Base-by-base conservation (phyloP, 108 stramenopile genomes). In the Pinguiococcus pyrenoidosus region DNA sequence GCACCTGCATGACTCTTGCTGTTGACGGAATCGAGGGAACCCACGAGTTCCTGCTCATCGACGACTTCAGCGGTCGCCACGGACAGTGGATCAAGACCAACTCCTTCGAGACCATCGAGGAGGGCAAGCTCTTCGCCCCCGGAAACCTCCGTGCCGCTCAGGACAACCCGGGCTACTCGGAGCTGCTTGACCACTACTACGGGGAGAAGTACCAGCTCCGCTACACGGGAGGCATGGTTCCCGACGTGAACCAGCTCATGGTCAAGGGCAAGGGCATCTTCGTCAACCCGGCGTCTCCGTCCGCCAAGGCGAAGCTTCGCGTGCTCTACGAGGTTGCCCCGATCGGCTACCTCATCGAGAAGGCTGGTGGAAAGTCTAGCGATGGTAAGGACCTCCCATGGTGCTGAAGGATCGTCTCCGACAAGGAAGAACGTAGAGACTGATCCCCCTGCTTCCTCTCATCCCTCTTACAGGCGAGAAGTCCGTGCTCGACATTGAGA, bases 61-160 rank as follows among this genome's bases (percentile, higher is more conserved):
- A 66, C 29, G 65, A 66, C 62, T 66, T 66, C 63, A 57, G 57
- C 22, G 65, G 52, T 24, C 56, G 58, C 23, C 65, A 66, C 29
- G 65, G 65, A 0, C 62, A 66, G 40, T 66, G 65, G 65, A 49
- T 66, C 16, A 66, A 66, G 48, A 66, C 65, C 14, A 66, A 66
- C 51, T 44, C 32, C 37, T 66, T 66, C 37, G 26, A 25, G 26
- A 64, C 54, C 17, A 66, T 66, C 27, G 62, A 68, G 30, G 76
- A 76, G 32, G 69, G 76, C 63, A 81, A 83, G 53, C 76, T 82
- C 27, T 83, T 82, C 65, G 66, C 69, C 4, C 72, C 72, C 1
- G 72, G 68, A 9, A 73, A 73, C 54, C 56, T 73, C 28, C 42
- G 72, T 13, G 72, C 68, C n/a, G 66, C 66, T 13, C 38, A 68